Evolutionary conservation across 2,329 filamentous ascomycete species (phyloP), one percentile per base, ranked within the genome.

Genomic region (Colletotrichum zoysiae): DNA sequence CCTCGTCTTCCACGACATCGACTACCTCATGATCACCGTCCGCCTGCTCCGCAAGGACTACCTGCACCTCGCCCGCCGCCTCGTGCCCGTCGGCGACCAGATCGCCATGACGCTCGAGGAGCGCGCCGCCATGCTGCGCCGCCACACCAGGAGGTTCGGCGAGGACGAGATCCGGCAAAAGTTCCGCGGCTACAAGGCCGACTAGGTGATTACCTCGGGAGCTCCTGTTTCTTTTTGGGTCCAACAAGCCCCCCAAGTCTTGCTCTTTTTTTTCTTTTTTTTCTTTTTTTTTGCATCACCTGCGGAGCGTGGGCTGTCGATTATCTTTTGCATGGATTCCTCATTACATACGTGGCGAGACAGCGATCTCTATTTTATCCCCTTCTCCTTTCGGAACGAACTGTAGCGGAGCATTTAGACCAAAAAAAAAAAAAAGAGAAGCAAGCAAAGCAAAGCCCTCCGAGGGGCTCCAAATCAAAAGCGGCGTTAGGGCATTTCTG

Each of bases 1-100:
- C 0, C 86, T 95, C 8, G 91, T 95, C 7, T 95, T 95, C 78
- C 90, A 92, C 79, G 91, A 95, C 77, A 94, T 95, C 76, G 93
- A 95, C 80, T 95, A 93, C 78, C 82, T 95, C 63, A 91, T 94
- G 86, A 88, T 95, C 73, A 94, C 93, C 0, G 79, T 93, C 44
- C 87, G 87, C 55, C 81, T 95, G 23, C 77, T 95, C 76, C 85
- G 85, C 71, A 93, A 94, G 79, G 90, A 95, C 78, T 95, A 95
- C 76, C 82, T 85, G 60, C 84, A 90, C 65, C 85, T 95, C 12
- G 93, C 93, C 1, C 85, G 85, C 65, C 91, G 92, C 73, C 79
- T 95, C 59, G 91, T 95, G 18, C 93, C 93, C 0, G 91, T 95
- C 50, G 92, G 92, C 0, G 85, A 89, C 1, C 93, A 95, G 82